Percentiles rank a stretch among this genome's conserved stretches.
Evolutionary conservation across 2,329 filamentous ascomycete species (phyloP).

Genomic region (Penicillium frequentans): DNA sequence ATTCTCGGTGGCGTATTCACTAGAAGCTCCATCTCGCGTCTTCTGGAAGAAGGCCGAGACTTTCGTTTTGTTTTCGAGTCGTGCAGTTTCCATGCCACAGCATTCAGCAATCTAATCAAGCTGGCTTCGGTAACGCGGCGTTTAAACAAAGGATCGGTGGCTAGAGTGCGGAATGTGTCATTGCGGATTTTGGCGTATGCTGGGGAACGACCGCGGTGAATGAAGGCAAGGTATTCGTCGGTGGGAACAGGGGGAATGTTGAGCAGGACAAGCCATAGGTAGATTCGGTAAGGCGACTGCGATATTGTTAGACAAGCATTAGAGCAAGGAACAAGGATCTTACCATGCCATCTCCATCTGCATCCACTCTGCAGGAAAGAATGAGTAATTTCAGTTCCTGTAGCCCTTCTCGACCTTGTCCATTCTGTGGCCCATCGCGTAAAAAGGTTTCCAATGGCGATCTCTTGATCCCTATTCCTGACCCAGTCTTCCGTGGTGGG

Average conservation of each 20-base stretch:
- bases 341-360: constrained; percentile 56
- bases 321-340: constrained; percentile 6
- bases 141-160: constrained; percentile 95
- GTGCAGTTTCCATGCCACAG: constrained; percentile 88
- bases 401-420: constrained; percentile 53
- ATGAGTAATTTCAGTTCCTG: constrained; percentile 51
- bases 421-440: constrained; percentile 74
- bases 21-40: constrained; percentile 48
- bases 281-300: constrained; percentile 88
- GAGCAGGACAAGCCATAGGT: constrained; percentile 92
- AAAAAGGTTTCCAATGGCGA: constrained; percentile 70
- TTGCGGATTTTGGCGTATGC: constrained; percentile 98
- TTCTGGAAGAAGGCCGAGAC: constrained; percentile 42
- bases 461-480: constrained; percentile 47
- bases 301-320: not conserved
- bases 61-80: constrained; percentile 62
- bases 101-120: constrained; percentile 90
- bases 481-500: constrained; percentile 45
- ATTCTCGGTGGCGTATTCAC: constrained; percentile 40
- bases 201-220: constrained; percentile 90
- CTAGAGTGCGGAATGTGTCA: constrained; percentile 94
- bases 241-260: constrained; percentile 82
- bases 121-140: constrained; percentile 93
- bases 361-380: constrained; percentile 50
- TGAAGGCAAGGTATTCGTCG: constrained; percentile 82